Conservation (phyloP, 805 yeast genomes). For the Candida ficus region DNA sequence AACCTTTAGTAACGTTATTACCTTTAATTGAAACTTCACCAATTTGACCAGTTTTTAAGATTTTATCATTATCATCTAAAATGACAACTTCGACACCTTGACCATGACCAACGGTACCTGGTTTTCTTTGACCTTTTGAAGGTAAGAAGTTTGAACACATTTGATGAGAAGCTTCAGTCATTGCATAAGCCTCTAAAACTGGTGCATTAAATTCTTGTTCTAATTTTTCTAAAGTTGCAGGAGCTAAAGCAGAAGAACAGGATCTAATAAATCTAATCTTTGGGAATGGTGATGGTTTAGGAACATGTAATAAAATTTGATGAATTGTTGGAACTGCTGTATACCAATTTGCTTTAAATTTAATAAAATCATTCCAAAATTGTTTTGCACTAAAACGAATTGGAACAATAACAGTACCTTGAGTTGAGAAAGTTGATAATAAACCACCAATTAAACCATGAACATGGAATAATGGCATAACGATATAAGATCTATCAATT, state of each 20-base stretch:
- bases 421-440: slow-evolving; percentile 53
- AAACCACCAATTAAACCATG: slow-evolving; percentile 69
- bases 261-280: slow-evolving; percentile 62
- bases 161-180: slow-evolving; percentile 81
- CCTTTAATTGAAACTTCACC: slow-evolving; percentile 74
- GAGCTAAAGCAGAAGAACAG: slow-evolving; percentile 68
- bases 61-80: slow-evolving; percentile 43
- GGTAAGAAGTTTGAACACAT: slow-evolving; percentile 70
- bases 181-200: slow-evolving; percentile 72
- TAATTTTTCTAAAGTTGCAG: slow-evolving; percentile 52
- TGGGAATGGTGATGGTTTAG: slow-evolving; percentile 46
- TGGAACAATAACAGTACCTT: slow-evolving; percentile 62
- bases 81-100: slow-evolving; percentile 63
- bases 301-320: slow-evolving; percentile 51
- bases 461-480: slow-evolving; percentile 76
- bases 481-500: slow-evolving; percentile 53
- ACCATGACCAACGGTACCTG: slow-evolving; percentile 72
- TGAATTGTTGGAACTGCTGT: slow-evolving; percentile 78
- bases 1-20: slow-evolving; percentile 64
- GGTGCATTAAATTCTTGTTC: slow-evolving; percentile 59
- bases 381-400: slow-evolving; percentile 50
- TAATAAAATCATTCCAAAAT: slow-evolving; percentile 56
- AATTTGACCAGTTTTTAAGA: slow-evolving; percentile 42
- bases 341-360: slow-evolving; percentile 58
- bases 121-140: slow-evolving; percentile 57